phyloP scores from a whole-genome alignment of 495 filamentous ascomycete genomes.

The Trichoderma virens region DNA sequence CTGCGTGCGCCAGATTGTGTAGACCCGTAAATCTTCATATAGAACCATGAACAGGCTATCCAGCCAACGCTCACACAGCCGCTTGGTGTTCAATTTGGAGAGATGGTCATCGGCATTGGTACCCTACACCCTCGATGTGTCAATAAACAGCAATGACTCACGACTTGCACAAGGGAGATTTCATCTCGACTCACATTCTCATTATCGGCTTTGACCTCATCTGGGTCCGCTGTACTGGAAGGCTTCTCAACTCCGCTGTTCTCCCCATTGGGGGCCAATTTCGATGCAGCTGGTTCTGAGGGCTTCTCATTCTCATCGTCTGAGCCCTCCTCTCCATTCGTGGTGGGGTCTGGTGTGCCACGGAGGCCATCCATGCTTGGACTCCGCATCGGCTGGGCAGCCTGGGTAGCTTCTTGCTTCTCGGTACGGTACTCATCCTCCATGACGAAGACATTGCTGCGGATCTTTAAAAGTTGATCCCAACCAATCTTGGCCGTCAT shows the following conservation, averaged over 20 bases:
- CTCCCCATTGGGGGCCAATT: slow-evolving; percentile 32
- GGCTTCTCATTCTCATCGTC: slow-evolving; percentile 38
- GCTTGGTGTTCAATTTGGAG: slow-evolving; percentile 81
- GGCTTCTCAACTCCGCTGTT: slow-evolving; percentile 62
- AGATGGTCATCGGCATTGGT: slow-evolving; percentile 46
- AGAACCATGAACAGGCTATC: slow-evolving; percentile 99
- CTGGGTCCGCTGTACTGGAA: slow-evolving; percentile 71
- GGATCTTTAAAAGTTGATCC: slow-evolving; percentile 87
- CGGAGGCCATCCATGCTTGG: slow-evolving; percentile 70
- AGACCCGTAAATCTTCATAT: slow-evolving; percentile 94
- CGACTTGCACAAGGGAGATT: not conserved
- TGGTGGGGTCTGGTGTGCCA: slow-evolving; percentile 52
- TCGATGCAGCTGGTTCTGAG: slow-evolving; percentile 24
- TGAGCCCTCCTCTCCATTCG: slow-evolving; percentile 46
- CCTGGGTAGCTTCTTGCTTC: slow-evolving; percentile 57
- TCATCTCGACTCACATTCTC: slow-evolving; percentile 64
- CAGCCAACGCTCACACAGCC: slow-evolving; percentile 93
- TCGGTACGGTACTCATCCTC: slow-evolving; percentile 95
- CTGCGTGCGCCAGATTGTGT: slow-evolving; percentile 98
- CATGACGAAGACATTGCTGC: slow-evolving; percentile 98
- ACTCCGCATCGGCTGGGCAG: slow-evolving; percentile 49
- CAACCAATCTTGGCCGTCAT: slow-evolving; percentile 93
- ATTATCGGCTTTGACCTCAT: slow-evolving; percentile 65
- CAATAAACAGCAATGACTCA: not conserved
- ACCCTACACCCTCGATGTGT: slow-evolving; percentile 18